Evolutionary conservation across 495 filamentous ascomycete species (phyloP).

Genomic region (Penicillium salamii): DNA sequence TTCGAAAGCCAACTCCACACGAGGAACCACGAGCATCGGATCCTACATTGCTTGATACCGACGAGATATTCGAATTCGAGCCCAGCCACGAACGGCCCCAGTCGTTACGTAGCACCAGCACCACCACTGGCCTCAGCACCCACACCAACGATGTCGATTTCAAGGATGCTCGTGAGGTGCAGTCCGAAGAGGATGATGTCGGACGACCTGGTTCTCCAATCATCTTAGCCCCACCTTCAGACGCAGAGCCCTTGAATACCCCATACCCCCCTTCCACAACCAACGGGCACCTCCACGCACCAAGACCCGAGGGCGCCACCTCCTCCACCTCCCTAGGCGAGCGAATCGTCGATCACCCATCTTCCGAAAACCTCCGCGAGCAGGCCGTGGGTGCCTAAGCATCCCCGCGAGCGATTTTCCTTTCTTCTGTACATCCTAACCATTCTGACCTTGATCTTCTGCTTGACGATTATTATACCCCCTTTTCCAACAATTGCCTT

Average conservation of each 20-base stretch:
- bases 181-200: conserved; percentile 11
- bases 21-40: conserved; percentile 45
- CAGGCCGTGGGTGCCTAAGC: conserved; percentile 32
- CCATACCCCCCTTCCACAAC: conserved; percentile 4
- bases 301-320: conserved; percentile 13
- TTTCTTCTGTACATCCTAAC: conserved; percentile 21
- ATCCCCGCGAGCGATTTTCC: not conserved
- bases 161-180: conserved; percentile 21
- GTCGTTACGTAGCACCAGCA: conserved; percentile 40
- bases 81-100: conserved; percentile 26
- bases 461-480: conserved; percentile 31
- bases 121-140: conserved; percentile 32
- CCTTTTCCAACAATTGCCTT: conserved; percentile 8
- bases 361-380: conserved; percentile 26
- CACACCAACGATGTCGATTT: conserved; percentile 27
- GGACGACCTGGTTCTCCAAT: not conserved
- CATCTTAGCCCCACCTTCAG: not conserved
- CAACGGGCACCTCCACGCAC: conserved; percentile 13
- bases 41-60: conserved; percentile 30
- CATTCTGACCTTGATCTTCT: conserved; percentile 18
- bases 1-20: conserved; percentile 49
- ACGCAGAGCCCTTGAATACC: not conserved
- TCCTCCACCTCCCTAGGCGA: conserved; percentile 20
- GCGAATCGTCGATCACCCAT: conserved; percentile 17
- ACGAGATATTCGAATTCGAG: conserved; percentile 30